phyloP scores from a whole-genome alignment of 371 early-diverging fungal genomes.

The Capniomyces stellatus region DNA sequence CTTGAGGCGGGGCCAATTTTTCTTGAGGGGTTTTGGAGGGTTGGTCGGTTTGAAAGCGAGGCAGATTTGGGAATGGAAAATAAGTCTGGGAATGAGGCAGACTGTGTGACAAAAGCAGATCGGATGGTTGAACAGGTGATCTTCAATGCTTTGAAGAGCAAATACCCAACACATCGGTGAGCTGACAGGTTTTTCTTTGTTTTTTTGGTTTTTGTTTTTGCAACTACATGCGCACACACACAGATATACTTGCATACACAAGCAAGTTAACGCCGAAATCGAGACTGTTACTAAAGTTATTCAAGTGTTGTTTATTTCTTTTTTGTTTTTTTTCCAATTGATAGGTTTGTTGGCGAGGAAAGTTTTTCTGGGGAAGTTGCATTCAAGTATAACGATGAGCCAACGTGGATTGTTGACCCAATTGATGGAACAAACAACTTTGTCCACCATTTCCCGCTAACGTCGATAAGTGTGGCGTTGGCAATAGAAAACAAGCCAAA shows the following conservation, averaged over 20 bases:
- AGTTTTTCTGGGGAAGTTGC: conserved; percentile 40
- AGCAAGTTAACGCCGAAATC: too few species aligned
- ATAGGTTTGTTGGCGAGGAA: conserved; percentile 85
- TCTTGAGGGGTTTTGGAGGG: conserved; percentile 20
- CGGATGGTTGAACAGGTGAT: conserved; percentile 56
- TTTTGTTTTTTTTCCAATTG: too few species aligned
- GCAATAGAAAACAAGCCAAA: conserved; percentile 49
- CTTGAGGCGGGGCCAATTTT: conserved; percentile 19
- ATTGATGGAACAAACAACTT: conserved; percentile 86
- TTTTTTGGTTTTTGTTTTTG: too few species aligned
- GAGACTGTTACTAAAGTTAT: too few species aligned
- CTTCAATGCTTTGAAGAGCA: conserved; percentile 31
- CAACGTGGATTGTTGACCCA: conserved; percentile 87
- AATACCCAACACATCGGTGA: conserved; percentile 46
- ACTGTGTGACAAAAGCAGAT: conserved; percentile 74
- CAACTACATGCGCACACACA: too few species aligned
- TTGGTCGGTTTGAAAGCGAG: conserved; percentile 11
- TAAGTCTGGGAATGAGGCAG: conserved; percentile 54
- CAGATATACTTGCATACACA: too few species aligned
- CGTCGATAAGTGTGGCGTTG: conserved; percentile 69
- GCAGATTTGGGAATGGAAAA: conserved; percentile 27
- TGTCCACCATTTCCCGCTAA: conserved; percentile 57
- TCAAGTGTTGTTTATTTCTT: too few species aligned
- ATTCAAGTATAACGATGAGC: conserved; percentile 40
- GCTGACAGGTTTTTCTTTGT: too few species aligned